Evolutionary conservation across 176 grass and related monocot species (phyloP).

Genomic region (Poa annua): DNA sequence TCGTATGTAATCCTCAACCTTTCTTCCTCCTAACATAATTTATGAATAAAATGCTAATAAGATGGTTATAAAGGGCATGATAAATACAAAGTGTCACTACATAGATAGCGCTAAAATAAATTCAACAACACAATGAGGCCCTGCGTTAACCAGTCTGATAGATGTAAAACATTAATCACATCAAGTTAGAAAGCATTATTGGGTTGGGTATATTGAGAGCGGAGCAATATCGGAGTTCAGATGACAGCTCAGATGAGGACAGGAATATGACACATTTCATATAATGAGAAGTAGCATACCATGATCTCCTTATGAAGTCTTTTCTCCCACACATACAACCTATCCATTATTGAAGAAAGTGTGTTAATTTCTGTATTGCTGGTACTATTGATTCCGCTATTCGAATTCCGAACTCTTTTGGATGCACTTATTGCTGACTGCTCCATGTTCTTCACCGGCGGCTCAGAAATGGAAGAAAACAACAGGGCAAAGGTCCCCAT

Average conservation of each 20-base stretch:
- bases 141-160: neutral
- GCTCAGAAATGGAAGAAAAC: conserved; percentile 52
- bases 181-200: neutral
- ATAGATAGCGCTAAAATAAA: neutral
- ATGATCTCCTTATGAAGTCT: conserved; percentile 82
- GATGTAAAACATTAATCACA: neutral
- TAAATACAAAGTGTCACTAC: neutral
- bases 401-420: conserved; percentile 27
- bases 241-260: conserved; percentile 1
- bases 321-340: conserved; percentile 84
- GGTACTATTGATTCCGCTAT: conserved; percentile 29
- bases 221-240: neutral
- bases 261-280: neutral
- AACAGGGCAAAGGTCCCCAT: conserved; percentile 52
- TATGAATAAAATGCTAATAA: conserved; percentile 5
- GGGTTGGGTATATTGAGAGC: neutral
- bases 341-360: conserved; percentile 79
- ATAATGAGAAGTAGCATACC: conserved; percentile 54
- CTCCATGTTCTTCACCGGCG: conserved; percentile 24
- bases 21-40: conserved; percentile 75
- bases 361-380: conserved; percentile 59
- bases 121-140: neutral
- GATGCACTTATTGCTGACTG: conserved; percentile 37
- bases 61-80: neutral
- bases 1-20: conserved; percentile 77